These are phyloP conservation scores for Phaeophleospora eucalypticola DNA, from an alignment of 2,329 filamentous ascomycete genomes.

Conservation along the genomic window DNA sequence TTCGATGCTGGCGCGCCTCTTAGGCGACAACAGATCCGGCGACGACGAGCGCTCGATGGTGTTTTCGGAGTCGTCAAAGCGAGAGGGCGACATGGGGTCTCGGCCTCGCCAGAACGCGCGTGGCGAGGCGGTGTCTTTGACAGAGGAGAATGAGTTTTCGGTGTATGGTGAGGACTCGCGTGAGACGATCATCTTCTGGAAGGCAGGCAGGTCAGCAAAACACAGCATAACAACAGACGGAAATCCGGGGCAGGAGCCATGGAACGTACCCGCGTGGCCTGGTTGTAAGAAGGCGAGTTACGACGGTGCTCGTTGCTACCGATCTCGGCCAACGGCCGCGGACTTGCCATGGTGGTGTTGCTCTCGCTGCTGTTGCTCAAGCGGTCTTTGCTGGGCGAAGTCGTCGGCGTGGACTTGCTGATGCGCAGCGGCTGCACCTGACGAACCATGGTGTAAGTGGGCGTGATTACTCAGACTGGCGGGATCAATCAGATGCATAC, in stretches of 20 bases:
- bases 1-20: conserved; percentile 86
- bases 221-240: not conserved
- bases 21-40: conserved; percentile 55
- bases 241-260: not conserved
- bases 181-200: conserved; percentile 63
- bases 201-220: conserved; percentile 23
- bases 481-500: conserved; percentile 7
- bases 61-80: conserved; percentile 65
- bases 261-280: conserved; percentile 60
- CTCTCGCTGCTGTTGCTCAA: not conserved
- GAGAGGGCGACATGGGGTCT: conserved; percentile 62
- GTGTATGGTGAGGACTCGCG: conserved; percentile 73
- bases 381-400: conserved; percentile 59
- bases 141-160: conserved; percentile 29
- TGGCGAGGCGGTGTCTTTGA: conserved; percentile 42
- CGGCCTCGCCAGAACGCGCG: conserved; percentile 85
- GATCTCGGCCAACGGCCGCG: conserved; percentile 82
- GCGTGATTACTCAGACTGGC: not conserved
- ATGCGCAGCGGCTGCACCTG: conserved; percentile 74
- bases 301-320: conserved; percentile 78
- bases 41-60: conserved; percentile 52
- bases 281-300: conserved; percentile 90
- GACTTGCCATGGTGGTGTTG: conserved; percentile 42
- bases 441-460: conserved; percentile 20
- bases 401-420: conserved; percentile 60